phyloP scores from a whole-genome alignment of 116 monocot genomes.

The Dioscorea cayenensis region DNA sequence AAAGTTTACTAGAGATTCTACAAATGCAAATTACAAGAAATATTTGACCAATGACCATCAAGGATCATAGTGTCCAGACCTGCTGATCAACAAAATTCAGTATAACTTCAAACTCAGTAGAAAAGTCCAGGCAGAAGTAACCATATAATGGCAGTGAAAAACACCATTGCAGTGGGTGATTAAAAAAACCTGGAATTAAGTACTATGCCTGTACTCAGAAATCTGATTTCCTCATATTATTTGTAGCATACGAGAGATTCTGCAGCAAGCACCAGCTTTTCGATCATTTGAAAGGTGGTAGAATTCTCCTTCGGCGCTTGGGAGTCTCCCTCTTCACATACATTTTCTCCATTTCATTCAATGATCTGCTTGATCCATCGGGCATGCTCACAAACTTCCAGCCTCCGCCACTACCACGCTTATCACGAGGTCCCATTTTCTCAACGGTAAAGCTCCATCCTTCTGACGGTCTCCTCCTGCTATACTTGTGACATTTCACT shows the following conservation, averaged over 20 bases:
- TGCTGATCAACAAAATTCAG: no score
- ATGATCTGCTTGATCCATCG: slow-evolving; percentile 58
- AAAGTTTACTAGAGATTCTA: no score
- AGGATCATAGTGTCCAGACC: no score
- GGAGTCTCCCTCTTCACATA: slow-evolving; percentile 76
- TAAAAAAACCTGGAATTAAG: no score
- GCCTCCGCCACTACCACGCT: slow-evolving; percentile 48
- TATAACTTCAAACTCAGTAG: no score
- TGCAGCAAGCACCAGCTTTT: background rate
- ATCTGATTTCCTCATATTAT: background rate
- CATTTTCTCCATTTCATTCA: slow-evolving; percentile 83
- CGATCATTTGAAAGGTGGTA: slow-evolving; percentile 17
- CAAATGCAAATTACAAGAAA: no score
- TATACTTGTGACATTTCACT: slow-evolving; percentile 77
- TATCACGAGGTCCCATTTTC: slow-evolving; percentile 61
- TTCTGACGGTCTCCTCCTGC: slow-evolving; percentile 51
- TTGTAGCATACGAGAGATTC: background rate
- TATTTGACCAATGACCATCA: no score
- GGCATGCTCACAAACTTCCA: slow-evolving; percentile 79
- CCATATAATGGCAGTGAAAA: no score
- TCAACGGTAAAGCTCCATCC: slow-evolving; percentile 79
- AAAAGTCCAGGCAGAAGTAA: no score
- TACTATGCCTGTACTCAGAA: no score
- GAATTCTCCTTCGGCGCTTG: slow-evolving; percentile 45
- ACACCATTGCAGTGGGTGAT: no score